Evolutionary conservation across 1,139 yeast species (phyloP), one percentile per base, ranked within the genome.

Genomic region (Pichia kudriavzevii): DNA sequence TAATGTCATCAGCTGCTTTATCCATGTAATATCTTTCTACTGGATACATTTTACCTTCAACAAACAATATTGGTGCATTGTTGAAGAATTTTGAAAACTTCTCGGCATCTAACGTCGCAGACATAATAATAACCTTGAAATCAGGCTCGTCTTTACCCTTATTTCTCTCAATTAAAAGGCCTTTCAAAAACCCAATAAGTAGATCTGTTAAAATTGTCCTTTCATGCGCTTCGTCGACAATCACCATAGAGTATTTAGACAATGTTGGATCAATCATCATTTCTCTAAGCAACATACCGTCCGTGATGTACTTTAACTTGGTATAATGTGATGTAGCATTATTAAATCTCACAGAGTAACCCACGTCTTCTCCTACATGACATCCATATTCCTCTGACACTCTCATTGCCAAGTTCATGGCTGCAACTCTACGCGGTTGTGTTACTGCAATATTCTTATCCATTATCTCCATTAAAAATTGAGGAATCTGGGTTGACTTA

Each of bases 351-450:
- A 91, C 97, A 39, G 94, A 80, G 60, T 85, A 91, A 42, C 99
- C 98, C n/a, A 91, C 95, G 39, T 74, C 77, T 22, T 69, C 70
- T 10, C 98, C 98, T 9, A 91, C 56, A 11, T 56, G 57, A 43
- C 83, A 73, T 1, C 95, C 95, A 51, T 71, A 69, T 57, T 91
- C 98, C 48, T 84, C 88, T 16, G 95, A 76, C 2, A 91, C 98
- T 61, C 98, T 79, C 18, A 81, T 73, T 0, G 98, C 98, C 53
- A 91, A 68, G 42, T 87, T 87, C 32, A 93, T 85, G 2, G 98
- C 98, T 2, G 98, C 98, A 23, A 91, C 98, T 55, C 98, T 72
- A 61, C 98, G 78, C 3, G 98, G 98, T 60, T 91, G 98, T 0
- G 98, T 91, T 7, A 91, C 88, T 0, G 94, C 97, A 13, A 91